phyloP scores from a whole-genome alignment of 306 rosid species.

The Fagus crenata region DNA sequence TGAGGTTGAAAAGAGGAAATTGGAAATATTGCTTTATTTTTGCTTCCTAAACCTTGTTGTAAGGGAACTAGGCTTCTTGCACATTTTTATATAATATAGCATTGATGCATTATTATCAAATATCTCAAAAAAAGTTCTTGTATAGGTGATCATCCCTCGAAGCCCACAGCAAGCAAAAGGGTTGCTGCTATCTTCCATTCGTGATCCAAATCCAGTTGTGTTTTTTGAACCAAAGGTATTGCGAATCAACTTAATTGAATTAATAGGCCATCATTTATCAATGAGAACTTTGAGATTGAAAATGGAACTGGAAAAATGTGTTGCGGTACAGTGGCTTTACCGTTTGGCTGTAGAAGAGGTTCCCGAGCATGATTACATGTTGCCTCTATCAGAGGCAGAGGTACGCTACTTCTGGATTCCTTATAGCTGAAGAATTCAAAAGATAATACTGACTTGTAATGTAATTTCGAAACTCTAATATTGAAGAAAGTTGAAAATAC shows the following conservation, averaged over 20 bases:
- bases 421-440: constrained; percentile 15
- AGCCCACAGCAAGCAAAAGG: constrained; percentile 94
- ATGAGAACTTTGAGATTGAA: constrained; percentile 7
- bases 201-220: constrained; percentile 91
- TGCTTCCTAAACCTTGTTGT: not conserved
- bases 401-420: constrained; percentile 35
- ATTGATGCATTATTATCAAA: constrained; percentile 19
- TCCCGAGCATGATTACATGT: constrained; percentile 83
- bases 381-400: constrained; percentile 94
- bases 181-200: constrained; percentile 73
- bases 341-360: constrained; percentile 97
- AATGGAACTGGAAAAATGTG: constrained; percentile 1
- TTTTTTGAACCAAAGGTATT: constrained; percentile 95
- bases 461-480: constrained; percentile 2
- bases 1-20: not conserved
- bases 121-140: constrained; percentile 25
- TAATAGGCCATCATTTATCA: constrained; percentile 2
- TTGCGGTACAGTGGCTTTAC: constrained; percentile 77
- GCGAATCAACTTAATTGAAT: constrained; percentile 15
- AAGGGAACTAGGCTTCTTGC: constrained; percentile 11
- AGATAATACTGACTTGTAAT: not conserved
- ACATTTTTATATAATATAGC: not conserved
- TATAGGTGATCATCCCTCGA: constrained; percentile 93
- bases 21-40: not conserved
- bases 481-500: constrained; percentile 24